These are phyloP conservation scores for Cubamyces lactineus DNA, from an alignment of 768 basidiomycete species.

Conservation along the genomic window DNA sequence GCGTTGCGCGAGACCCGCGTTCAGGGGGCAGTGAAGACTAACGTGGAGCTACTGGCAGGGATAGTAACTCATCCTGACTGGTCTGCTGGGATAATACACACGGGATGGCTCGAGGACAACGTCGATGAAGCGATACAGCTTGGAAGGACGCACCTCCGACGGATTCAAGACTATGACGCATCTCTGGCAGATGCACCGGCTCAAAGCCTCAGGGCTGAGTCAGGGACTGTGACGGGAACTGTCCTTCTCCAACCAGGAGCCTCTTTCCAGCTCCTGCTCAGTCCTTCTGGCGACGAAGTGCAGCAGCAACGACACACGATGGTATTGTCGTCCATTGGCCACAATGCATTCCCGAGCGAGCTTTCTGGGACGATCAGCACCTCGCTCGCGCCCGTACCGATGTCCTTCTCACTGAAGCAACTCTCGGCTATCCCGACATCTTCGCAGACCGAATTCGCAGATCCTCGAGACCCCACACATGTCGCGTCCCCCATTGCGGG, in stretches of 20 bases:
- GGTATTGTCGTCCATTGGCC: slow-evolving; percentile 16
- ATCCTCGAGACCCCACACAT: slow-evolving; percentile 14
- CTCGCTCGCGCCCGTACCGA: slow-evolving; percentile 15
- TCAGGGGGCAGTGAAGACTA: slow-evolving; percentile 18
- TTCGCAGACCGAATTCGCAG: slow-evolving; percentile 16
- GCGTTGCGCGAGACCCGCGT: slow-evolving; percentile 16
- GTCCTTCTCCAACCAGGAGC: slow-evolving; percentile 20
- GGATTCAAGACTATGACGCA: too few relatives aligned
- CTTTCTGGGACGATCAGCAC: slow-evolving; percentile 25
- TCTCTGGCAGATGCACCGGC: background rate
- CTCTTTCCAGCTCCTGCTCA: slow-evolving; percentile 19
- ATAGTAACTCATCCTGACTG: slow-evolving; percentile 14
- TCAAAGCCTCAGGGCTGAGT: background rate
- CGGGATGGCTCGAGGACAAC: slow-evolving; percentile 19
- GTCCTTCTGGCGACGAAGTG: background rate
- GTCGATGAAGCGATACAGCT: background rate
- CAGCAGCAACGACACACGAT: slow-evolving; percentile 12
- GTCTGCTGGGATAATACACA: slow-evolving; percentile 4
- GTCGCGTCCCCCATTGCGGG: slow-evolving; percentile 21
- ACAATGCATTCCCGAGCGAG: slow-evolving; percentile 23
- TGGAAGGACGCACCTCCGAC: background rate
- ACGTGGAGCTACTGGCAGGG: slow-evolving; percentile 17
- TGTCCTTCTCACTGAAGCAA: slow-evolving; percentile 19
- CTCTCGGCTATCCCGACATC: slow-evolving; percentile 7
- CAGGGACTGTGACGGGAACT: background rate